Evolutionary conservation across 2,329 filamentous ascomycete genomes (phyloP).

Genomic region (Exophiala aquamarina): DNA sequence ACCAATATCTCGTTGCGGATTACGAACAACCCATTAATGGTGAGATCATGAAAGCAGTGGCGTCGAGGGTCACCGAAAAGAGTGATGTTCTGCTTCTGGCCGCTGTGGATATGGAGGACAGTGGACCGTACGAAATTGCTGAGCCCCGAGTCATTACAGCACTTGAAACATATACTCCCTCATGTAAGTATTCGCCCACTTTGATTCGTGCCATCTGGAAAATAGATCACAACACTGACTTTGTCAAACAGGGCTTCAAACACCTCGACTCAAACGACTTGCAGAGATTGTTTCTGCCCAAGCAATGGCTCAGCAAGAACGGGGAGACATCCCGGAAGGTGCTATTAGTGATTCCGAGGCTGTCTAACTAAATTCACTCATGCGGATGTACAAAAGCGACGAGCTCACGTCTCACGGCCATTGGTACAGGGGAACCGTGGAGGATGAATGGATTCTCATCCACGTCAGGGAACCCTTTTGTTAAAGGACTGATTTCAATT

Average conservation of each 20-base stretch:
- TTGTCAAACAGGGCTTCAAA: slow-evolving; percentile 77
- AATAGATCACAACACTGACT: slow-evolving; percentile 31
- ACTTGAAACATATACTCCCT: slow-evolving; percentile 95
- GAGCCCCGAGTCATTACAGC: slow-evolving; percentile 95
- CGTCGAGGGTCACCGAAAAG: slow-evolving; percentile 95
- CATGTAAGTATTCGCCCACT: slow-evolving; percentile 65
- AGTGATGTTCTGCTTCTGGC: slow-evolving; percentile 91
- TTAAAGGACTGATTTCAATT: no score
- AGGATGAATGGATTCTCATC: no score
- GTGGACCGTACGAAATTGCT: slow-evolving; percentile 96
- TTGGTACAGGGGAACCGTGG: no score
- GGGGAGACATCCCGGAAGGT: slow-evolving; percentile 58
- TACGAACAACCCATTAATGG: slow-evolving; percentile 99
- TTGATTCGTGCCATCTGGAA: slow-evolving; percentile 6
- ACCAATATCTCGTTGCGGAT: slow-evolving; percentile 97
- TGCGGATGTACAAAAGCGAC: no score
- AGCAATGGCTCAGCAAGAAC: slow-evolving; percentile 93
- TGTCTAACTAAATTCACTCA: neutral
- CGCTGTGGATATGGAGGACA: slow-evolving; percentile 98
- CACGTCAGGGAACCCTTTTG: no score
- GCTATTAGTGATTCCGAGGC: slow-evolving; percentile 24
- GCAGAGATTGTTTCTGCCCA: slow-evolving; percentile 98
- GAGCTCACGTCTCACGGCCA: no score
- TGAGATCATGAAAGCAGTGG: slow-evolving; percentile 99
- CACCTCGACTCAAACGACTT: slow-evolving; percentile 86